Conservation (phyloP, 192 early-diverging fungal species). For the Coemansia umbellata region DNA sequence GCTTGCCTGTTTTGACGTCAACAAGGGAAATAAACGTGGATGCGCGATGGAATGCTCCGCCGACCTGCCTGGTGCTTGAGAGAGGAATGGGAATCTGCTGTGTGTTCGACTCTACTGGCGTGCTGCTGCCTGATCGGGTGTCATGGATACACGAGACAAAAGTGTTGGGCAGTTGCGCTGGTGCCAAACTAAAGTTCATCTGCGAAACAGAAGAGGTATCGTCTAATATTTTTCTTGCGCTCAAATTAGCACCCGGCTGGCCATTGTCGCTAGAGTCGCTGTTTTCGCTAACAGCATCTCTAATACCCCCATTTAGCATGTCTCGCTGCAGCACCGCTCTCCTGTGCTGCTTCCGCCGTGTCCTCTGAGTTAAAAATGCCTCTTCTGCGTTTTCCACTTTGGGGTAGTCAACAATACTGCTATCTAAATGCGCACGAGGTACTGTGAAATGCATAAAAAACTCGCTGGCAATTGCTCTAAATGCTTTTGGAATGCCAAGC, state of each 20-base stretch:
- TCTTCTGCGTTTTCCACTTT: conserved; percentile 10
- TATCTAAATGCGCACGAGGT: conserved; percentile 35
- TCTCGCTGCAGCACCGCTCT: too few relatives aligned
- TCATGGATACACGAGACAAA: too few relatives aligned
- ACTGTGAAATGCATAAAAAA: conserved; percentile 32
- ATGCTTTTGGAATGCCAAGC: conserved; percentile 9
- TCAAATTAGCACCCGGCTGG: background rate
- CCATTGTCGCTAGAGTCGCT: background rate
- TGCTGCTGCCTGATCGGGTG: background rate
- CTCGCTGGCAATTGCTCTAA: conserved; percentile 5
- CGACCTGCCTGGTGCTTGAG: too few relatives aligned
- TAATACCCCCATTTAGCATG: too few relatives aligned
- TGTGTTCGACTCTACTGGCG: background rate
- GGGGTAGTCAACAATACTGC: conserved; percentile 22
- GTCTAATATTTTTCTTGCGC: too few relatives aligned
- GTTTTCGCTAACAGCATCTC: background rate
- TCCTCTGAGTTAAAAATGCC: conserved; percentile 6
- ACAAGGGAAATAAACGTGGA: conserved; percentile 12
- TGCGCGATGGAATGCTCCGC: background rate
- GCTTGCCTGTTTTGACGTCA: conserved; percentile 7
- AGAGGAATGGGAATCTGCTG: too few relatives aligned
- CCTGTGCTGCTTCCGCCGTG: background rate
- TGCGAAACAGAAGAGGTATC: background rate
- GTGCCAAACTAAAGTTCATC: background rate
- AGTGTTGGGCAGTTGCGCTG: background rate